Conservation (phyloP, 164 flowering plant genomes). For the Magnolia officinalis region DNA sequence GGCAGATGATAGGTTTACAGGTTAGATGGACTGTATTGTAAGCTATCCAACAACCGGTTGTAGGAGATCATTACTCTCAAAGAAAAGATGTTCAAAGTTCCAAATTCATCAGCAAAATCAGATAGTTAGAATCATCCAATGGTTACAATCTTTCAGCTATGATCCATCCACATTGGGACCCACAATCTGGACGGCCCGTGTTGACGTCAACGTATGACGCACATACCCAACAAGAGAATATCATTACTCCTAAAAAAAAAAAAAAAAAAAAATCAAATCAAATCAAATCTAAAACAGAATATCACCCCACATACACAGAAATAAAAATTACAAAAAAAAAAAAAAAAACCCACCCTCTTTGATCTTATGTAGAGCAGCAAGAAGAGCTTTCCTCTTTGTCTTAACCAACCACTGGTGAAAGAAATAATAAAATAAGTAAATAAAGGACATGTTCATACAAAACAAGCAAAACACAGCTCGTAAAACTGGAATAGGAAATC, state of each 20-base stretch:
- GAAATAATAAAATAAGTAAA: not conserved
- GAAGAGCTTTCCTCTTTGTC: constrained; percentile 73
- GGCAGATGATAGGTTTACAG: not conserved
- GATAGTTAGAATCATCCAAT: not conserved
- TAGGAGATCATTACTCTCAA: not conserved
- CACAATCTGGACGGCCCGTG: too few species aligned
- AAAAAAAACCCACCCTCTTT: constrained; percentile 52
- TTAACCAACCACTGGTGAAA: constrained; percentile 57
- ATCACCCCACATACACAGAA: not conserved
- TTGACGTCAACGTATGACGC: too few species aligned
- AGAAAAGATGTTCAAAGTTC: not conserved
- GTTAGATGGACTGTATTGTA: not conserved
- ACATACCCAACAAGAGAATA: too few species aligned
- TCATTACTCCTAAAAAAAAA: not conserved
- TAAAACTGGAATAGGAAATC: not conserved
- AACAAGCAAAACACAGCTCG: too few species aligned
- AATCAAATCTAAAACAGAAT: too few species aligned
- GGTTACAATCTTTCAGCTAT: not conserved
- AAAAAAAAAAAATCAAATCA: not conserved
- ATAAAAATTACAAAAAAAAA: not conserved
- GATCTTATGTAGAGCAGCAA: constrained; percentile 76
- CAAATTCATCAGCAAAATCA: not conserved
- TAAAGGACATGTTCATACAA: not conserved
- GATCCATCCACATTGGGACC: not conserved
- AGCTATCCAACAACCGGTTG: not conserved